Conservation (phyloP, 2,329 filamentous ascomycete species). For the Sporothrix phasma region DNA sequence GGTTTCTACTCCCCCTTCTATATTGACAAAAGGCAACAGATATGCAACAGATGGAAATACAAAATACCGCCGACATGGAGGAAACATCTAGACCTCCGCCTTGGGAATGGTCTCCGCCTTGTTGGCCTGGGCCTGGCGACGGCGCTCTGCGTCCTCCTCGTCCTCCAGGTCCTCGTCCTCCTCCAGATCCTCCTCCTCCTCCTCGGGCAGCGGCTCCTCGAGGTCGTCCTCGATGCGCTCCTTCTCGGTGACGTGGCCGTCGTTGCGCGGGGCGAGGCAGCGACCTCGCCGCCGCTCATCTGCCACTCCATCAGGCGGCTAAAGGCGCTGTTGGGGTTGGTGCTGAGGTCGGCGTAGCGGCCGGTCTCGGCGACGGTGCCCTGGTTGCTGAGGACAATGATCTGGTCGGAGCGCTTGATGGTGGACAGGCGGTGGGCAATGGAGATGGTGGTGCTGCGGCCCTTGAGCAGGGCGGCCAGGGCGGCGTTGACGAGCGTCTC, state of each 20-base stretch:
- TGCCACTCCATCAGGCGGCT: constrained; percentile 98
- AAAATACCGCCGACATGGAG: not conserved
- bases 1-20: not conserved
- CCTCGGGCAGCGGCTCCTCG: constrained; percentile 31
- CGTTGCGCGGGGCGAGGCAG: constrained; percentile 27
- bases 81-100: not conserved
- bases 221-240: constrained; percentile 44
- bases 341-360: constrained; percentile 66
- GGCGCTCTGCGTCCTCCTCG: not conserved
- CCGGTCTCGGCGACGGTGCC: constrained; percentile 88
- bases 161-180: not conserved
- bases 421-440: constrained; percentile 94
- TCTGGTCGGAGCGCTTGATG: constrained; percentile 89
- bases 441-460: constrained; percentile 91
- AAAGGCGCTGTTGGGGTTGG: constrained; percentile 70
- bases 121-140: not conserved
- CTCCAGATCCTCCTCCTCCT: constrained; percentile 16
- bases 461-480: constrained; percentile 66
- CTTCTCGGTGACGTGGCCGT: constrained; percentile 37
- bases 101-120: not conserved
- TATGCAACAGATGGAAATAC: not conserved
- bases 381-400: constrained; percentile 81
- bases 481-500: constrained; percentile 95
- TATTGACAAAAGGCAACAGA: not conserved
- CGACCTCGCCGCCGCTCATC: constrained; percentile 70